Evolutionary conservation across 2,329 filamentous ascomycete species (phyloP).

Genomic region (Lachnellula willkommii): DNA sequence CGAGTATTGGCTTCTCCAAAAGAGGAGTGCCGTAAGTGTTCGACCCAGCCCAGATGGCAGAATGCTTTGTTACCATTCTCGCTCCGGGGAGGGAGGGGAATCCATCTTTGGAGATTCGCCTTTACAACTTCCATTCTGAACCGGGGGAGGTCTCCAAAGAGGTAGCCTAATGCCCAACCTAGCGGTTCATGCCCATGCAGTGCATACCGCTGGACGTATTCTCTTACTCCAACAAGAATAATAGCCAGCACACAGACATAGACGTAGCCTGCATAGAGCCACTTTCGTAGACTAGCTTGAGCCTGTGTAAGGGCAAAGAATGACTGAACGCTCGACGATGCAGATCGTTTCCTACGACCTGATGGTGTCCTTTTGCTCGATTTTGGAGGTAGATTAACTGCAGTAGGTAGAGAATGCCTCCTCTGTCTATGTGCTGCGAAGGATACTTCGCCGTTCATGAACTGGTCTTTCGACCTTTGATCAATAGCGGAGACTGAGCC

Average conservation of each 20-base stretch:
- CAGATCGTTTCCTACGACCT: constrained; percentile 60
- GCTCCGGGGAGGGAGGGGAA: constrained; percentile 56
- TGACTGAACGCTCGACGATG: constrained; percentile 60
- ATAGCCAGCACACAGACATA: constrained; percentile 63
- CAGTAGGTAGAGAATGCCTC: constrained; percentile 49
- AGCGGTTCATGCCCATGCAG: constrained; percentile 73
- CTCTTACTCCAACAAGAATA: constrained; percentile 65
- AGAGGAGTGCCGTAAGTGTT: constrained; percentile 56
- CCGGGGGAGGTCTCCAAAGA: constrained; percentile 70
- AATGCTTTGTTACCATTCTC: constrained; percentile 31
- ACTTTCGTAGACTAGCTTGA: constrained; percentile 73
- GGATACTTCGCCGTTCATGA: constrained; percentile 33
- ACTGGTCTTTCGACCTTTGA: constrained; percentile 10
- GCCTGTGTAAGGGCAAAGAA: constrained; percentile 75
- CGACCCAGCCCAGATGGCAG: constrained; percentile 54
- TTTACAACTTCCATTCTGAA: constrained; percentile 68
- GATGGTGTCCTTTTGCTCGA: constrained; percentile 46
- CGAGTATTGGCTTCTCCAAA: constrained; percentile 77
- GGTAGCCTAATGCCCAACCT: constrained; percentile 86
- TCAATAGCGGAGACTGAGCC: constrained; percentile 23
- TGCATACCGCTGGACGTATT: constrained; percentile 62
- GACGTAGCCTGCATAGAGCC: constrained; percentile 75
- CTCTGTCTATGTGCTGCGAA: constrained; percentile 18
- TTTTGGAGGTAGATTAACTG: constrained; percentile 31
- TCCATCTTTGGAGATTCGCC: constrained; percentile 67